These are phyloP conservation scores for Rhododendron mucronatum DNA, from an alignment of 148 eudicot genomes.

Conservation along the genomic window DNA sequence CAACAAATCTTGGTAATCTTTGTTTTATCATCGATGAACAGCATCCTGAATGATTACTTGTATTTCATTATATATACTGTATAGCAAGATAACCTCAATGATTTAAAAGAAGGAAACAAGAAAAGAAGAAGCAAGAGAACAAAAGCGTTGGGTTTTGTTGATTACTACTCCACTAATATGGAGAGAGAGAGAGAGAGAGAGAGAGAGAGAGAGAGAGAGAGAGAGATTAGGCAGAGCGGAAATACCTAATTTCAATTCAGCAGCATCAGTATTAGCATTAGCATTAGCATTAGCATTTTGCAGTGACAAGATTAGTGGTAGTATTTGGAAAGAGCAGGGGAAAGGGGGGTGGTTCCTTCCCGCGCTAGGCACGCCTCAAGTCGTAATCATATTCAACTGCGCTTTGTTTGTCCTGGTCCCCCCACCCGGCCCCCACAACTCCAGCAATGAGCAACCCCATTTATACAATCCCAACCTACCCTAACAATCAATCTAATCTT, in stretches of 20 bases:
- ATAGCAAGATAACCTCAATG: background rate
- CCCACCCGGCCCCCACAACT: background rate
- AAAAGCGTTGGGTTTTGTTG: no score
- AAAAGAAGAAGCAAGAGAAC: background rate
- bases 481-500: background rate
- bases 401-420: background rate
- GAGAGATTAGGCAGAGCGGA: no score
- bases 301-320: no score
- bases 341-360: background rate
- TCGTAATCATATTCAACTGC: background rate
- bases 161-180: no score
- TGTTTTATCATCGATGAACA: background rate
- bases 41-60: background rate
- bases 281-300: no score
- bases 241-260: no score
- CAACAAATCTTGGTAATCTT: background rate
- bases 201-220: no score
- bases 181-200: no score
- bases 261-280: no score
- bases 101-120: background rate
- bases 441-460: background rate
- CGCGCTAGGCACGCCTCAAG: conserved; percentile 1
- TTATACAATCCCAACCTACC: background rate
- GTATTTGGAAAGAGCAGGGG: no score
- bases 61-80: no score